These are phyloP conservation scores for Bjerkandera adusta DNA, from an alignment of 1,284 basidiomycete species.

Conservation along the genomic window DNA sequence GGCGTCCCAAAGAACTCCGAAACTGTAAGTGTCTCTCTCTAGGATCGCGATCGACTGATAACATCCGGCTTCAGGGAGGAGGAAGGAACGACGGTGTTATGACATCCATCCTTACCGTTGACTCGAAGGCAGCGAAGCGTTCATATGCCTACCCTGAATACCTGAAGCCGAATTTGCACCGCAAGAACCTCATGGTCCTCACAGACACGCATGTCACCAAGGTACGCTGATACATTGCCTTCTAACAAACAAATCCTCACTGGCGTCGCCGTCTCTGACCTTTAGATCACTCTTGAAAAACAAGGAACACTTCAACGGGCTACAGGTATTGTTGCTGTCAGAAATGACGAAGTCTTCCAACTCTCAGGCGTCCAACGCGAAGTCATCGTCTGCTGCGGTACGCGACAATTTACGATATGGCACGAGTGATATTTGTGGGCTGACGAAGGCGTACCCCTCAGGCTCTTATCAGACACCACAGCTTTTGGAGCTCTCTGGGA, in stretches of 20 bases:
- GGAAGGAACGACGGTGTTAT: conserved; percentile 9
- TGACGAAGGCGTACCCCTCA: neutral
- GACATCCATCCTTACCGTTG: conserved; percentile 6
- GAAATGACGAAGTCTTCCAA: conserved; percentile 3
- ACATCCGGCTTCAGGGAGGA: neutral
- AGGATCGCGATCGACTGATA: too few species aligned
- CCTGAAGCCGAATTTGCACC: conserved; percentile 28
- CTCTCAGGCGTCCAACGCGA: conserved; percentile 20
- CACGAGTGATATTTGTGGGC: neutral
- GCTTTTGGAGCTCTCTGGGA: conserved; percentile 31
- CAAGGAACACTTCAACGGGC: neutral
- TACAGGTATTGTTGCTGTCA: neutral
- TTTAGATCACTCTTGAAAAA: neutral
- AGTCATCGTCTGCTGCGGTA: conserved; percentile 27
- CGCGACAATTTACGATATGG: neutral
- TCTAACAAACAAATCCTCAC: neutral
- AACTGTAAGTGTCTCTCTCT: conserved; percentile 2
- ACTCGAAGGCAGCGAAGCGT: conserved; percentile 2
- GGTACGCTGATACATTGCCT: too few species aligned
- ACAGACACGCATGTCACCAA: conserved; percentile 38
- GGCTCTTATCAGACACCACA: conserved; percentile 17
- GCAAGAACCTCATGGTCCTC: conserved; percentile 40
- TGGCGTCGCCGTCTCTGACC: conserved; percentile 23
- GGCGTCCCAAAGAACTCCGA: conserved; percentile 7
- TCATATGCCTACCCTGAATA: conserved; percentile 24